Conservation (phyloP, 441 rosid genomes). For the Eruca vesicaria region DNA sequence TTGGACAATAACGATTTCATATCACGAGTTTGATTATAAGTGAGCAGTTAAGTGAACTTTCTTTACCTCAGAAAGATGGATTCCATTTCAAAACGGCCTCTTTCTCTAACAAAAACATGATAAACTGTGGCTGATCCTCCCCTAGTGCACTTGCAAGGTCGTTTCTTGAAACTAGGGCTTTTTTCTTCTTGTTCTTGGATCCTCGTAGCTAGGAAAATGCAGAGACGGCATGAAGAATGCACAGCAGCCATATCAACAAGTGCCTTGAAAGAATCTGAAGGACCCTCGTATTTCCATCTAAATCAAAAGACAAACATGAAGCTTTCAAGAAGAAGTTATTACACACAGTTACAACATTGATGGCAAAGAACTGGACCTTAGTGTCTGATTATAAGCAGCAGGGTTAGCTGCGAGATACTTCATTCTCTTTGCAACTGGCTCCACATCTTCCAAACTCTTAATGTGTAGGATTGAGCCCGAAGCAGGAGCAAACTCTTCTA, state of each 20-base stretch:
- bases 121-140: conserved; percentile 56
- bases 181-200: conserved; percentile 67
- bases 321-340: neutral
- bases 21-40: neutral
- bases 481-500: conserved; percentile 82
- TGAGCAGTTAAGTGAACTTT: neutral
- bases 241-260: conserved; percentile 92
- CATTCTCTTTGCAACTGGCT: conserved; percentile 68
- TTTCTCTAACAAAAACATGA: conserved; percentile 74
- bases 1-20: neutral
- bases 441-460: conserved; percentile 52
- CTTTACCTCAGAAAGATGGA: conserved; percentile 78
- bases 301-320: conserved; percentile 6
- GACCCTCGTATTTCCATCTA: conserved; percentile 93
- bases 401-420: conserved; percentile 66
- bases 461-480: conserved; percentile 67
- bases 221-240: conserved; percentile 90
- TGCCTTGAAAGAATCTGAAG: conserved; percentile 83
- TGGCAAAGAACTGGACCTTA: conserved; percentile 43
- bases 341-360: neutral
- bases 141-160: conserved; percentile 81
- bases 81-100: conserved; percentile 78
- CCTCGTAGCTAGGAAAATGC: conserved; percentile 74
- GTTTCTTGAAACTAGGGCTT: conserved; percentile 50
- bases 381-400: conserved; percentile 62